phyloP scores from a whole-genome alignment of 1,284 basidiomycete species.

The Schizophyllum amplum region DNA sequence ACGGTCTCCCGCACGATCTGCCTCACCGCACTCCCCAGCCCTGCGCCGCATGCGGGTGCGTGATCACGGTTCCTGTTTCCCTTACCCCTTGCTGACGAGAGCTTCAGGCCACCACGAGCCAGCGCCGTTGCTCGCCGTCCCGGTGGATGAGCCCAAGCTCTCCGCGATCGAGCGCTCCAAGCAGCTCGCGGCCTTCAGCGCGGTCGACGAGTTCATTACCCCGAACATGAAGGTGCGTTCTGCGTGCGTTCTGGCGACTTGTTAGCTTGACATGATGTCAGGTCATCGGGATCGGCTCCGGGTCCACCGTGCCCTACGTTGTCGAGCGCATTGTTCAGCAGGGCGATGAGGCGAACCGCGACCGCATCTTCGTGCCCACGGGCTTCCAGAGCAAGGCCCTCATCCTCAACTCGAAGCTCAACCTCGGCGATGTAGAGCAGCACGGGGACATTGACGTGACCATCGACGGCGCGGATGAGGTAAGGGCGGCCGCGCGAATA shows the following conservation, averaged over 20 bases:
- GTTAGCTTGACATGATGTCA: not conserved
- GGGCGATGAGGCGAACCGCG: conserved; percentile 68
- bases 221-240: not conserved
- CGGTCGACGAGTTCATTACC: conserved; percentile 86
- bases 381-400: conserved; percentile 97
- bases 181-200: conserved; percentile 87
- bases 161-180: conserved; percentile 71
- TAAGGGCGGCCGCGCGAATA: conserved; percentile 7
- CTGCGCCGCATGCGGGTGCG: not conserved
- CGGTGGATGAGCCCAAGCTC: conserved; percentile 8
- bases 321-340: conserved; percentile 92
- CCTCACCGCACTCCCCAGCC: not conserved
- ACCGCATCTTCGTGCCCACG: conserved; percentile 85
- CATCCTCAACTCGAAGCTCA: conserved; percentile 77
- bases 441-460: conserved; percentile 91
- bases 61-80: not conserved
- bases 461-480: conserved; percentile 97
- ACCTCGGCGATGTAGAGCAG: conserved; percentile 88
- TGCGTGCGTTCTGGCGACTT: too few species aligned
- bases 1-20: too few species aligned
- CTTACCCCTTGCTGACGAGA: not conserved
- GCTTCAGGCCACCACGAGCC: not conserved
- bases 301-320: conserved; percentile 95
- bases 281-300: conserved; percentile 89
- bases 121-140: not conserved